Base-by-base conservation (phyloP, 129 eudicot genomes). In the Centrapalus pauciflorus region DNA sequence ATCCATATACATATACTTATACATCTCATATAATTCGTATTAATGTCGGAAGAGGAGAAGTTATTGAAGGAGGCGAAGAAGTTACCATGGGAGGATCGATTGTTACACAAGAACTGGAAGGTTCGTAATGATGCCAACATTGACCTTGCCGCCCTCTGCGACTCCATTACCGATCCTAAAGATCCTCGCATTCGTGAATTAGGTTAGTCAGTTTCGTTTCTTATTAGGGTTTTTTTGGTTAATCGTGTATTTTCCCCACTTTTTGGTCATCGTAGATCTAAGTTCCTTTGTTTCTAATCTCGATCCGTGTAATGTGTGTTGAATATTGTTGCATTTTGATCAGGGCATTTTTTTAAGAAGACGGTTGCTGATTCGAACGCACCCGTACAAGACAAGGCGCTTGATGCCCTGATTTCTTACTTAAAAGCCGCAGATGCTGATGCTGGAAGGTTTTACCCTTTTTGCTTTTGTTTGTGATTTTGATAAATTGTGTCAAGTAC, bases 331-430 rank as follows among this genome's bases (percentile, higher is more conserved):
- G 20, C 10, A 38, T 37, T 72, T 68, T 61, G 48, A 35, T 67
- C 55, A 93, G 99, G 95, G 5, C 93, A 84, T 27, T 82, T 81
- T 80, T 94, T 94, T 80, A 84, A 71, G 77, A 89, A 94, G 88
- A 32, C 95, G 37, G 86, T 94, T 60, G 83, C 93, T 25, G 99
- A 94, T 84, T 80, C 97, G 24, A 94, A 94, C 79, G 97, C 99
- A 19, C 97, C 97, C 3, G 99, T 94, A 5, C 99, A 94, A 67
- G 99, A 94, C 79, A 94, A 94, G 86, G 99, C 99, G 5, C 83
- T 94, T 8, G 99, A 94, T 72, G 95, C 99, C 4, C 69, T 94
- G 27, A 94, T 94, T 80, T 86, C 90, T 10, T 94, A 64, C 67
- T 77, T 89, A 19, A 82, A 66, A 79, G 95, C 95, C 38, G 99